Evolutionary conservation across 345 rosid species (phyloP).

Genomic region (Limnanthes douglasii): DNA sequence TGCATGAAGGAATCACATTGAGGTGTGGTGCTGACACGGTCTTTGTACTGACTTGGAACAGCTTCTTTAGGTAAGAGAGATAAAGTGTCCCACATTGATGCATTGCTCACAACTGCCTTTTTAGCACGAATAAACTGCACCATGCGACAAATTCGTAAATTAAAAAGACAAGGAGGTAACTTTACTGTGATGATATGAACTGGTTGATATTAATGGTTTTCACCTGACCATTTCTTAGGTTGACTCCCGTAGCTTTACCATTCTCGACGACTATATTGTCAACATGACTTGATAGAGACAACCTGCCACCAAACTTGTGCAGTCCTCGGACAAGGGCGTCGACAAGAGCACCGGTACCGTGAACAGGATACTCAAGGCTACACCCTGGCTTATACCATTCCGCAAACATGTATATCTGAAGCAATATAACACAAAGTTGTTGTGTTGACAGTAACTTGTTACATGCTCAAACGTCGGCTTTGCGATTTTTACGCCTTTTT

Average conservation of each 20-base stretch:
- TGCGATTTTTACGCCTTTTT: too few species aligned
- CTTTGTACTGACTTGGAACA: constrained; percentile 43
- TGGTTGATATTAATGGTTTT: constrained; percentile 7
- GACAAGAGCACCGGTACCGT: constrained; percentile 73
- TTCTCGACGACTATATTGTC: constrained; percentile 62
- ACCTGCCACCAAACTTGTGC: constrained; percentile 65
- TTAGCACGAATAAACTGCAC: constrained; percentile 67
- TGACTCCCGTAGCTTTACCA: constrained; percentile 65
- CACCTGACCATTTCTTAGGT: constrained; percentile 79
- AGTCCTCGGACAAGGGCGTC: constrained; percentile 79
- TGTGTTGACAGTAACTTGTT: background rate
- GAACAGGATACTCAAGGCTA: constrained; percentile 66
- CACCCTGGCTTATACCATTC: constrained; percentile 97
- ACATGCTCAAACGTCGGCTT: too few species aligned
- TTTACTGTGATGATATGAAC: too few species aligned
- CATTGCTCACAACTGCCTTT: constrained; percentile 87
- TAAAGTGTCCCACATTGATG: constrained; percentile 90
- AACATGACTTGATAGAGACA: constrained; percentile 68
- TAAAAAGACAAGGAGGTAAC: too few species aligned
- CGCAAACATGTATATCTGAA: constrained; percentile 92
- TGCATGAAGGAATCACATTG: constrained; percentile 99
- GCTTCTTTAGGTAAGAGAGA: constrained; percentile 48
- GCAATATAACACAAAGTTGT: constrained; percentile 1
- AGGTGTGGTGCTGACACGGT: constrained; percentile 30
- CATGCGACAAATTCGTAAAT: too few species aligned